Base-by-base conservation (phyloP, 495 filamentous ascomycete genomes). In the Immersiella caudata region DNA sequence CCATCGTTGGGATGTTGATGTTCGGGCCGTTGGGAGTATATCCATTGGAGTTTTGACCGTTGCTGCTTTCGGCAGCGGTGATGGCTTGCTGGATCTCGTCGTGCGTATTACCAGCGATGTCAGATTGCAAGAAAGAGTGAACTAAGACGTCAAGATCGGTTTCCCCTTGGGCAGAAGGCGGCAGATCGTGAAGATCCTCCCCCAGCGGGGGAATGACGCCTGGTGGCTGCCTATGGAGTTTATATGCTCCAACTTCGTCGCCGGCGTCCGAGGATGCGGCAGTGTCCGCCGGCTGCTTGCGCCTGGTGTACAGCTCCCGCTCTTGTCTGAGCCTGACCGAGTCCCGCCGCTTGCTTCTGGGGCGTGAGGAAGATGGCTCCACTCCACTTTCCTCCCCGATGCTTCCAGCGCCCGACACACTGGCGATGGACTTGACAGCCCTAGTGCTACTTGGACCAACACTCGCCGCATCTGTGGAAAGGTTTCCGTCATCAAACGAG, bases 361-460 rank as follows among this genome's bases (percentile, higher is more conserved):
- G 91, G 50, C 90, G 85, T 7, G 85, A 80, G 27, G 81, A 78
- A 1, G 79, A 79, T 5, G 72, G 68, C 8, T 79, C 77, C 20
- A 74, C 73, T 0, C 67, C 58, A 58, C 77, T 80, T 60, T 84
- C 83, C 50, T 91, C 87, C 24, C 87, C 83, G 12, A 85, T 81
- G 67, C 85, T 89, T 29, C 86, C 89, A 72, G 86, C 90, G 29
- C 84, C 83, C 65, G 91, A 93, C 12, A 89, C 83, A 76, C 93
- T 96, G 1, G 92, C 89, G 61, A 97, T 88, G 0, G 93, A 96
- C 75, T 97, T 97, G 64, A 97, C 87, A n/a, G 93, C 94, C 60
- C 89, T 84, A 33, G 93, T 87, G 72, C 93, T 96, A 79, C 93
- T 96, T 20, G 92, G 92, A n/a, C 90, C 87, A 52, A 92, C 90